phyloP scores from a whole-genome alignment of 2,329 filamentous ascomycete species.

The Orbilia quercus region DNA sequence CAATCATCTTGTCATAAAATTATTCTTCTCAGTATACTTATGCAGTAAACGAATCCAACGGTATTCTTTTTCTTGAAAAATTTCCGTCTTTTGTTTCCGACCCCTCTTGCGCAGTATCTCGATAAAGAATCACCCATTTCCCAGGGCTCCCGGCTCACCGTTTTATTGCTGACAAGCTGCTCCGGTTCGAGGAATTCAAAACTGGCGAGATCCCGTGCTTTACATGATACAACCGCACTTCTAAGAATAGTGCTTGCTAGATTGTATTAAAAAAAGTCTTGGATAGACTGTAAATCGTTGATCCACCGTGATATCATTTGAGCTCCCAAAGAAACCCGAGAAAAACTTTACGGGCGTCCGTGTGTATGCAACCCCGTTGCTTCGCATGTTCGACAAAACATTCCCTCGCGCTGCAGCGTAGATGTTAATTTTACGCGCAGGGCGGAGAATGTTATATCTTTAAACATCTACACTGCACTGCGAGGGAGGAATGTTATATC shows the following conservation, averaged over 20 bases:
- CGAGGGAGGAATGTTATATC: neutral
- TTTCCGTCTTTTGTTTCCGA: neutral
- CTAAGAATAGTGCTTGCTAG: conserved; percentile 34
- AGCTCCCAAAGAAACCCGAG: no score
- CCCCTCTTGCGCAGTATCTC: neutral
- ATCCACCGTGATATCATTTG: no score
- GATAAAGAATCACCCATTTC: conserved; percentile 14
- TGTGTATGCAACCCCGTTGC: no score
- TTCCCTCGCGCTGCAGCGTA: no score
- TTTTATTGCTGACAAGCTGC: neutral
- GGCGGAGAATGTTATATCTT: neutral
- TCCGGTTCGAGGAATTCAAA: neutral
- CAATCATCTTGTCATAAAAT: no score
- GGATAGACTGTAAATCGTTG: conserved; percentile 1
- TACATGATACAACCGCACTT: conserved; percentile 21
- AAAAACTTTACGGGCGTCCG: no score
- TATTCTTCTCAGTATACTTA: no score
- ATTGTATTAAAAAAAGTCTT: neutral
- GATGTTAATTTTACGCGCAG: neutral
- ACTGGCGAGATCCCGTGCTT: neutral
- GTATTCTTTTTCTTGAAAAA: no score
- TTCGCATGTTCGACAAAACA: no score
- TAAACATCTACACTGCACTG: no score
- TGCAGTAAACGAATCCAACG: no score
- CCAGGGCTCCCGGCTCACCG: neutral